Evolutionary conservation across 2,329 filamentous ascomycete genomes (phyloP).

Genomic region (Thelonectria olida): DNA sequence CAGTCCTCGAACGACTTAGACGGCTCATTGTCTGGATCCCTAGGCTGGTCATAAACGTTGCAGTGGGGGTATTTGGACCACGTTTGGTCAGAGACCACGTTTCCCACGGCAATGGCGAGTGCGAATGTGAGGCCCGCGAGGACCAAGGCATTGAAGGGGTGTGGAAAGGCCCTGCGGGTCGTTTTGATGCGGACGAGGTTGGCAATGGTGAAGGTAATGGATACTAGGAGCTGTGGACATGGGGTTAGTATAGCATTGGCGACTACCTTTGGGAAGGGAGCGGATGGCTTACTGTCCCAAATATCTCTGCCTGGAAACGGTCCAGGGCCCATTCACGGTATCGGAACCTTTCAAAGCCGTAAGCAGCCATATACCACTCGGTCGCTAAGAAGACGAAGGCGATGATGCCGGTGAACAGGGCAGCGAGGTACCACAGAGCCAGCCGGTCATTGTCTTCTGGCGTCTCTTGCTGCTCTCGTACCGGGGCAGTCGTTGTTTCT

Average conservation of each 20-base stretch:
- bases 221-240: neutral
- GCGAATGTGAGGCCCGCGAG: neutral
- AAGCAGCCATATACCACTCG: neutral
- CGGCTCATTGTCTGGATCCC: neutral
- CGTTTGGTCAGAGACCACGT: neutral
- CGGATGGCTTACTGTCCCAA: neutral
- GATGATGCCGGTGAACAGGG: neutral
- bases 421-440: neutral
- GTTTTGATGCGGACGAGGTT: neutral
- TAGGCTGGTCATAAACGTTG: neutral
- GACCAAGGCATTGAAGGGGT: neutral
- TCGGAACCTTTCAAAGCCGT: neutral
- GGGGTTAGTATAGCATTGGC: neutral
- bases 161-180: neutral
- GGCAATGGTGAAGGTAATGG: neutral
- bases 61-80: neutral
- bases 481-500: neutral
- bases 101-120: neutral
- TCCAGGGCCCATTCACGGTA: neutral
- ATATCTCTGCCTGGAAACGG: neutral
- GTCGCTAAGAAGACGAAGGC: neutral
- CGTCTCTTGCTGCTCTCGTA: neutral
- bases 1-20: neutral
- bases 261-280: neutral
- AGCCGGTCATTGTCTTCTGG: neutral